Percentiles rank a stretch among this genome's conserved stretches.
Evolutionary conservation across 768 basidiomycete species (phyloP).

Genomic region (Suillus plorans): DNA sequence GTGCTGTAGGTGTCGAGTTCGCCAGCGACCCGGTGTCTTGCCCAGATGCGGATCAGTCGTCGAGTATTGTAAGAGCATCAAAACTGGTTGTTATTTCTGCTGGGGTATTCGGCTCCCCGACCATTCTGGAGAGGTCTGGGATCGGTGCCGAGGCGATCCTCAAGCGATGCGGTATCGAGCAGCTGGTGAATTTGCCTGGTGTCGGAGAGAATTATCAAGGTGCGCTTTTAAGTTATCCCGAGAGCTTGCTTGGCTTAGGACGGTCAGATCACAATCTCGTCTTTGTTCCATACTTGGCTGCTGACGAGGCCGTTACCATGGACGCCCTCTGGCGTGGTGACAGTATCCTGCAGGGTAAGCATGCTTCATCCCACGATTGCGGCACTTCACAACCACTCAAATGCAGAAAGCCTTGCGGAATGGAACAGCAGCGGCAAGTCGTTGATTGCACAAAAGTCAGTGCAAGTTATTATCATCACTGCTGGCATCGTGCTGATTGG

Average conservation of each 20-base stretch:
- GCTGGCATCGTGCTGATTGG: background rate
- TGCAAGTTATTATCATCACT: background rate
- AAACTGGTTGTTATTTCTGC: no score
- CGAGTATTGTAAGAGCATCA: no score
- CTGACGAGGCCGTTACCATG: slow-evolving; percentile 47
- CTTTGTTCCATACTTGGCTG: slow-evolving; percentile 37
- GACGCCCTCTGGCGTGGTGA: slow-evolving; percentile 45
- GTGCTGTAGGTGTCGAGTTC: no score
- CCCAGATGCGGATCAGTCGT: no score
- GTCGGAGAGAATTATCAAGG: no score
- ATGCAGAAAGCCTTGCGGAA: slow-evolving; percentile 20
- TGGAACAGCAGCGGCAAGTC: slow-evolving; percentile 40
- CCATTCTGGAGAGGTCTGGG: no score
- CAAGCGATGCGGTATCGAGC: no score
- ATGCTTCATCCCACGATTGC: slow-evolving; percentile 6
- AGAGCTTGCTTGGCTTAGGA: background rate
- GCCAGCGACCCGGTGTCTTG: no score
- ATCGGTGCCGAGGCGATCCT: no score
- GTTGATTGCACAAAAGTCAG: slow-evolving; percentile 53
- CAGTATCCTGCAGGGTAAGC: slow-evolving; percentile 41
- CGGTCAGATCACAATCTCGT: slow-evolving; percentile 31
- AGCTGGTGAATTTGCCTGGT: no score
- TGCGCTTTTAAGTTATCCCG: background rate
- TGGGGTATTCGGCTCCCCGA: no score
- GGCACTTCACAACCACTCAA: background rate